These are phyloP conservation scores for Boletellus emodensis DNA, from an alignment of 768 basidiomycete genomes.

Conservation along the genomic window DNA sequence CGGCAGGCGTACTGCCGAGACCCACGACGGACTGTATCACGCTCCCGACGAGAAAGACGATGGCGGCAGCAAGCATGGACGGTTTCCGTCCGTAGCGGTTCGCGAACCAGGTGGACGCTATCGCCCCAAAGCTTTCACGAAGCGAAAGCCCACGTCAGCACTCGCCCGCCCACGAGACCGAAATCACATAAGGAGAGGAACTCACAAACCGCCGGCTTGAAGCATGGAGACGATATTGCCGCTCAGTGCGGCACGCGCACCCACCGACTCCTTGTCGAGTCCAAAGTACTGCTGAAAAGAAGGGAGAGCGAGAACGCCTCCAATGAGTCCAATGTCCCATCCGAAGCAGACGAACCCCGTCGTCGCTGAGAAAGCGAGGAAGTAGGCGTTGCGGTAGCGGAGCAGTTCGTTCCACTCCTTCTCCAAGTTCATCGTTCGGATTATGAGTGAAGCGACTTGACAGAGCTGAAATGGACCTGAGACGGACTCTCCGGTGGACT, in stretches of 20 bases:
- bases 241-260: constrained; percentile 24
- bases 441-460: neutral
- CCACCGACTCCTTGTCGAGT: constrained; percentile 23
- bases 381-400: constrained; percentile 34
- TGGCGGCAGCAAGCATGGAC: constrained; percentile 27
- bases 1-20: constrained; percentile 24
- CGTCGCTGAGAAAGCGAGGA: constrained; percentile 33
- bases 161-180: too few species aligned
- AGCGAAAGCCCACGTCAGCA: neutral
- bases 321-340: constrained; percentile 38
- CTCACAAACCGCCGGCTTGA: constrained; percentile 35
- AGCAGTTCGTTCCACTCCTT: constrained; percentile 17
- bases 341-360: constrained; percentile 34
- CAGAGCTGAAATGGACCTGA: too few species aligned
- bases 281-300: constrained; percentile 36
- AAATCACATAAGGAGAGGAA: too few species aligned
- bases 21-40: constrained; percentile 33
- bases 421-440: constrained; percentile 18
- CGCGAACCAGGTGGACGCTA: constrained; percentile 26
- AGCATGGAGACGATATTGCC: constrained; percentile 39
- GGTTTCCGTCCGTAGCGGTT: constrained; percentile 35
- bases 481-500: too few species aligned
- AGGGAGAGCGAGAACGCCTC: constrained; percentile 33
- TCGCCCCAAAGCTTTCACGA: constrained; percentile 26
- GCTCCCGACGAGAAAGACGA: constrained; percentile 34